Evolutionary conservation across 2,329 filamentous ascomycete genomes (phyloP).

Genomic region (Shiraia sp.): DNA sequence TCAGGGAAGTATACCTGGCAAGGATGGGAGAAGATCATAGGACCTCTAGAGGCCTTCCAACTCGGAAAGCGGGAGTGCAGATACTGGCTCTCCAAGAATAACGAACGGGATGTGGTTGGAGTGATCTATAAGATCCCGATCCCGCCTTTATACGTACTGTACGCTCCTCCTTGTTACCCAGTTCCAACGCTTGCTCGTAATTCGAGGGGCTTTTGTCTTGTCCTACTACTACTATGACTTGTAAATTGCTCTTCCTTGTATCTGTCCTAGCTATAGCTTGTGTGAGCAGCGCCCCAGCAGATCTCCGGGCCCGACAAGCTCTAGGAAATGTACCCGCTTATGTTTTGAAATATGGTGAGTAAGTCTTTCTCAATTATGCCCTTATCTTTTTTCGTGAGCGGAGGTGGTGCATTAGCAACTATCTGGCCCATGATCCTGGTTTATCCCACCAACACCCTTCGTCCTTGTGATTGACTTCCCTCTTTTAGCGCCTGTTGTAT

Average conservation of each 20-base stretch:
- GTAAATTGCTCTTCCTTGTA: slow-evolving; percentile 10
- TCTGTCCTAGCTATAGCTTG: slow-evolving; percentile 15
- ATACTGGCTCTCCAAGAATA: too few species aligned
- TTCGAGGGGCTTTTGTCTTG: background rate
- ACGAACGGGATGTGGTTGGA: background rate
- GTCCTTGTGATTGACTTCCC: slow-evolving; percentile 8
- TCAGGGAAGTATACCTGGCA: slow-evolving; percentile 1
- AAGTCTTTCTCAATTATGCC: background rate
- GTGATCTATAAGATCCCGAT: slow-evolving; percentile 6
- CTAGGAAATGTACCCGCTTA: slow-evolving; percentile 39
- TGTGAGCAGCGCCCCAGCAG: slow-evolving; percentile 21
- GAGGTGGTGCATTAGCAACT: background rate
- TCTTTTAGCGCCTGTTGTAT: slow-evolving; percentile 48
- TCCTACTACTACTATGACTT: slow-evolving; percentile 12
- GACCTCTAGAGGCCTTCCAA: background rate
- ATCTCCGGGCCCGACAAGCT: slow-evolving; percentile 21
- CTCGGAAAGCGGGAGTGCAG: background rate
- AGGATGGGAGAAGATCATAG: slow-evolving; percentile 3
- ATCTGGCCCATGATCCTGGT: background rate
- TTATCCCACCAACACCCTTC: background rate
- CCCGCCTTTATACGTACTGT: background rate
- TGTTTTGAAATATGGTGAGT: slow-evolving; percentile 45
- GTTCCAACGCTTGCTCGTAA: background rate
- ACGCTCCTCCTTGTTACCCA: background rate
- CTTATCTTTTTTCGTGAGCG: background rate